Percentiles rank a stretch among this genome's conserved stretches.
These are phyloP conservation scores for Erythrophleum ivorense DNA, from an alignment of 331 rosid genomes.

Conservation along the genomic window DNA sequence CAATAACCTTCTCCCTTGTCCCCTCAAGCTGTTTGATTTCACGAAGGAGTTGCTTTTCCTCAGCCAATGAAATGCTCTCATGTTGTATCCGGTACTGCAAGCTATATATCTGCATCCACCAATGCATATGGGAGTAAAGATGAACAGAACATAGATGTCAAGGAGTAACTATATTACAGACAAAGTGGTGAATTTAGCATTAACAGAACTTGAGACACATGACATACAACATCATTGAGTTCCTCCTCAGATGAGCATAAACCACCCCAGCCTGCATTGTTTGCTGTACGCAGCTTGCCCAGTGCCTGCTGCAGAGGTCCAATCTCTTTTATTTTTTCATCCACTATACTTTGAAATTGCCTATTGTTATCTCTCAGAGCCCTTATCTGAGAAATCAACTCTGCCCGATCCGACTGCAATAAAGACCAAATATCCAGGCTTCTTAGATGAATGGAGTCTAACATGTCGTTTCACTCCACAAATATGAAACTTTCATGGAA, in stretches of 20 bases:
- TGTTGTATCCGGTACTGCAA: slow-evolving; percentile 88
- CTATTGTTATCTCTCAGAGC: slow-evolving; percentile 71
- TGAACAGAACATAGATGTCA: slow-evolving; percentile 3
- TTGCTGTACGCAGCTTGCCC: slow-evolving; percentile 80
- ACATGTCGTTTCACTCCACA: background rate
- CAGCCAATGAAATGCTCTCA: slow-evolving; percentile 84
- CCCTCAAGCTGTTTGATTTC: slow-evolving; percentile 94
- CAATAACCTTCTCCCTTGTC: slow-evolving; percentile 85
- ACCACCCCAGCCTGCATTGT: slow-evolving; percentile 67
- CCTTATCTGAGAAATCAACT: slow-evolving; percentile 78
- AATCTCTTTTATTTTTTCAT: slow-evolving; percentile 79
- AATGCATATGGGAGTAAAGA: slow-evolving; percentile 37
- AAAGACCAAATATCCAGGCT: slow-evolving; percentile 41
- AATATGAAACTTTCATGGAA: slow-evolving; percentile 3
- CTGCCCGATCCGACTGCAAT: slow-evolving; percentile 70
- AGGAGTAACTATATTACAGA: slow-evolving; percentile 20
- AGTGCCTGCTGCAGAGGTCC: slow-evolving; percentile 91
- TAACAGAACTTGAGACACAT: slow-evolving; percentile 32
- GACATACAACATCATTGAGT: slow-evolving; percentile 71
- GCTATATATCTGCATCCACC: slow-evolving; percentile 70
- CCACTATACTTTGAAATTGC: slow-evolving; percentile 66
- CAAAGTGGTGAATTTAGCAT: slow-evolving; percentile 31
- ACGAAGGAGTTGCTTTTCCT: slow-evolving; percentile 87
- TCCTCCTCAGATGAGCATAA: slow-evolving; percentile 95
- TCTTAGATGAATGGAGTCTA: slow-evolving; percentile 11